A percentile compares a stretch with the other conserved stretches of the same genome.
These are phyloP conservation scores for Vigna trinervia DNA, from an alignment of 306 rosid genomes.

Conservation along the genomic window DNA sequence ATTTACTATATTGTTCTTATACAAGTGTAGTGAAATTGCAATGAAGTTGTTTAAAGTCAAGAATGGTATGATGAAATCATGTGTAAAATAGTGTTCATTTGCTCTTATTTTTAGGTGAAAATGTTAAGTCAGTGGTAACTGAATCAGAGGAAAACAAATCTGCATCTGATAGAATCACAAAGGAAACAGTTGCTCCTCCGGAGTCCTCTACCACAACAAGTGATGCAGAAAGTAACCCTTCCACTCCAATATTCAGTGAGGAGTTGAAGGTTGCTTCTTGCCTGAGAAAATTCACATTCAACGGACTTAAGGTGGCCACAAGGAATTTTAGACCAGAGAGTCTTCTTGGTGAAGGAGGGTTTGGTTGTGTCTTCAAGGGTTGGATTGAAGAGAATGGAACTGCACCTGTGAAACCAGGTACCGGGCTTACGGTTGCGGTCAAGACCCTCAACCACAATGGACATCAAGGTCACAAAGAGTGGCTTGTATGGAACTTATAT, in stretches of 20 bases:
- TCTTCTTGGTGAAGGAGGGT: conserved; percentile 99
- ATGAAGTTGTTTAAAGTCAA: conserved; percentile 26
- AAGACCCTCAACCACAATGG: conserved; percentile 97
- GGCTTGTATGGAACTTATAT: conserved; percentile 76
- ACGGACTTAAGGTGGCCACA: conserved; percentile 88
- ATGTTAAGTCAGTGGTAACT: conserved; percentile 31
- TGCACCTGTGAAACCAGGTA: conserved; percentile 95
- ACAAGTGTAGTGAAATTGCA: conserved; percentile 24
- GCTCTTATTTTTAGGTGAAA: conserved; percentile 29
- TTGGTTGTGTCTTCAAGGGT: conserved; percentile 98
- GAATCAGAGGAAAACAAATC: conserved; percentile 64
- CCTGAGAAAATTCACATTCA: conserved; percentile 90
- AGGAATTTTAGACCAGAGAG: conserved; percentile 97
- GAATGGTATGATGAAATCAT: conserved; percentile 25
- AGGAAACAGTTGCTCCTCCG: conserved; percentile 53
- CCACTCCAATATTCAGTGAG: conserved; percentile 84
- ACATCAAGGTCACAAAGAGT: conserved; percentile 98
- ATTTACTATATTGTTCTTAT: conserved; percentile 23
- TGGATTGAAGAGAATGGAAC: conserved; percentile 99
- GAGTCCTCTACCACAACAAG: conserved; percentile 74
- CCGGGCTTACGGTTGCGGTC: conserved; percentile 98
- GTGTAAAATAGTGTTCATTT: conserved; percentile 21
- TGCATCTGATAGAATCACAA: conserved; percentile 60
- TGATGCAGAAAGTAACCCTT: conserved; percentile 70
- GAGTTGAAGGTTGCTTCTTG: conserved; percentile 91